Base-by-base conservation (phyloP, 108 stramenopile species). In the Conticribra guillardii region DNA sequence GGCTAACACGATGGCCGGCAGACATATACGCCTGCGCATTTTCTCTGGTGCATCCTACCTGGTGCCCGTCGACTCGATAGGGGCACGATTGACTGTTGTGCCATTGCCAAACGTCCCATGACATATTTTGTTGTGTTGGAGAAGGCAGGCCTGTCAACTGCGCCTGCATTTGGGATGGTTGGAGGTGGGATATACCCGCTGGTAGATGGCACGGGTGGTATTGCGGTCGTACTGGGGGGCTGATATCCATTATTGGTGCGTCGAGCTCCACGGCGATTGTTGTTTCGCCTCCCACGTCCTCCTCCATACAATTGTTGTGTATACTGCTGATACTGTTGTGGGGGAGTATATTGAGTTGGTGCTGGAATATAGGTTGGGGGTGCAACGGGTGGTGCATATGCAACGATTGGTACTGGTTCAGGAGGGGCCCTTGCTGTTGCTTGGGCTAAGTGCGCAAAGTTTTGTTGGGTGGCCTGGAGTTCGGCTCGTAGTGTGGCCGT, bases 1-100 rank as follows among this genome's bases (percentile, higher is more conserved):
- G 14, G 19, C 30, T 51, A 3, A 64, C 63, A 51, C 31, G 27
- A 18, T 64, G 63, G 2, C 63, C 63, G 2, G 49, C 49, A 1
- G 48, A 7, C 48, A 51, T 64, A 19, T 64, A 64, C 21, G 5
- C 51, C 24, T 21, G 49, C 63, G 26, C 46, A 51, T 4, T 32
- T 45, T 14, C n/a, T n/a, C n/a, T n/a, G n/a, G n/a, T n/a, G n/a
- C n/a, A n/a, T n/a, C n/a, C n/a, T n/a, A n/a, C n/a, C n/a, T n/a
- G n/a, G n/a, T n/a, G n/a, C n/a, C n/a, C n/a, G n/a, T n/a, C n/a
- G n/a, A n/a, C n/a, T n/a, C 49, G 2, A 3, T 31, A 1, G 2
- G 48, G 28, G 49, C 49, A 64, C 14, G 63, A 51, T 64, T 64
- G 63, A 32, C 63, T 64, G 28, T 29, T 64, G 49, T 64, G 63